Percentiles rank a stretch among this genome's conserved stretches.
These are phyloP conservation scores for Erucastrum elatum DNA, from an alignment of 345 rosid species.

Conservation along the genomic window DNA sequence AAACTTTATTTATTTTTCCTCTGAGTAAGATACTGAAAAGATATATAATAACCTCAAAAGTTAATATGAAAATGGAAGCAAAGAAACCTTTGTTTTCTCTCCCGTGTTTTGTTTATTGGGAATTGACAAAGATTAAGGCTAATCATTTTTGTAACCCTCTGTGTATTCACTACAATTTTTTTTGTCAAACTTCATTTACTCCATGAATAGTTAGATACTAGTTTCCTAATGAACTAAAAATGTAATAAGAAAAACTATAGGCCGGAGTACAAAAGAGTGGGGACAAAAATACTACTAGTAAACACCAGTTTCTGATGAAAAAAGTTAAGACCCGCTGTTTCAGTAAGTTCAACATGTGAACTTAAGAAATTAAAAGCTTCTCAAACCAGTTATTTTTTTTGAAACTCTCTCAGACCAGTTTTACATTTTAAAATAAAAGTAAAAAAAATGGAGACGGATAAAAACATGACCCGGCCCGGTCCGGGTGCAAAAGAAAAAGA, in stretches of 20 bases:
- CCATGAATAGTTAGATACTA: not conserved
- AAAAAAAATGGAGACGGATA: not conserved
- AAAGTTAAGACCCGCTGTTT: slow-evolving; percentile 22
- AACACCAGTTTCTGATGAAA: slow-evolving; percentile 24
- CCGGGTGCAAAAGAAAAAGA: not conserved
- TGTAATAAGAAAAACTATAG: not conserved
- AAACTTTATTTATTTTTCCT: too few species aligned
- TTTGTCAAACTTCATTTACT: not conserved
- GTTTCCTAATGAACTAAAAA: not conserved
- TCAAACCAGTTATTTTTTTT: not conserved
- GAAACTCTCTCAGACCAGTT: not conserved
- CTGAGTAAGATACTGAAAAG: not conserved
- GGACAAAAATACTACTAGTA: not conserved
- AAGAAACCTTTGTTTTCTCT: slow-evolving; percentile 20
- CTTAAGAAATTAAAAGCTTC: slow-evolving; percentile 4
- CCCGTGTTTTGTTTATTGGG: not conserved
- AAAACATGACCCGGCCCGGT: slow-evolving; percentile 18
- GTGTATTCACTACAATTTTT: too few species aligned
- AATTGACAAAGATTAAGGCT: not conserved
- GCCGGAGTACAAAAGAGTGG: slow-evolving; percentile 8
- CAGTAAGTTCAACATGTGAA: slow-evolving; percentile 40
- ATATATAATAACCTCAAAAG: not conserved
- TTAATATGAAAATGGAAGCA: slow-evolving; percentile 6
- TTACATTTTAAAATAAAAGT: not conserved
- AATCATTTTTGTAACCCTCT: not conserved